Evolutionary conservation across 306 rosid species (phyloP).

Genomic region (Carpinus viminea): DNA sequence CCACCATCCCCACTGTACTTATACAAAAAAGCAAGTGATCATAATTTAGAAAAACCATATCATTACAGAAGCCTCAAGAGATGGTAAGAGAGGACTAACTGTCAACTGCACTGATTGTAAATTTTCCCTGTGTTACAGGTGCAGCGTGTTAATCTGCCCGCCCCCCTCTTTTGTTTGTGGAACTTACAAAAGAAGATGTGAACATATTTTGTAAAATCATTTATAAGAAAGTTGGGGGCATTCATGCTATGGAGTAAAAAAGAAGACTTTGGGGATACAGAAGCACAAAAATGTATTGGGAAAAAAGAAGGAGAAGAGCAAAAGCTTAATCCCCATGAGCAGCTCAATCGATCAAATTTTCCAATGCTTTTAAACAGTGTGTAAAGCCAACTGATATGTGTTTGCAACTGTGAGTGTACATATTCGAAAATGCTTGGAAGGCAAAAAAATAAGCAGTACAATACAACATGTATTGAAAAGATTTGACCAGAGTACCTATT

Average conservation of each 20-base stretch:
- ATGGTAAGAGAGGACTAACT: neutral
- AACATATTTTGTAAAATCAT: no score
- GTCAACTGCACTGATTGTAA: neutral
- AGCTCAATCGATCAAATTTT: neutral
- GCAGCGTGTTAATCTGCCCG: neutral
- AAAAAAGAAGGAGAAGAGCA: no score
- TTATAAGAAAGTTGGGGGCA: neutral
- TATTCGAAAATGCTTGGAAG: neutral
- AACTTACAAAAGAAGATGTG: neutral
- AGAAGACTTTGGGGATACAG: neutral
- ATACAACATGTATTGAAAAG: neutral
- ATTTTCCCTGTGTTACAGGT: neutral
- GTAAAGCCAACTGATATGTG: neutral
- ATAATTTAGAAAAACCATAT: slow-evolving; percentile 5
- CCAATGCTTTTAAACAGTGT: neutral
- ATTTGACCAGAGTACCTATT: neutral
- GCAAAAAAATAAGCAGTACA: neutral
- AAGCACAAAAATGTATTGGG: neutral
- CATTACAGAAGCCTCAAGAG: slow-evolving; percentile 4
- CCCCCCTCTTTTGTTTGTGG: neutral
- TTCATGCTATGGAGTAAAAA: neutral
- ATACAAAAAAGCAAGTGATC: slow-evolving; percentile 9
- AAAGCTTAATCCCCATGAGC: neutral
- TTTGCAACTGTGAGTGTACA: neutral
- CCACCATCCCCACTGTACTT: slow-evolving; percentile 47